These are phyloP conservation scores for Nicotiana obtusifolia DNA, from an alignment of 257 asterid species.

Conservation along the genomic window DNA sequence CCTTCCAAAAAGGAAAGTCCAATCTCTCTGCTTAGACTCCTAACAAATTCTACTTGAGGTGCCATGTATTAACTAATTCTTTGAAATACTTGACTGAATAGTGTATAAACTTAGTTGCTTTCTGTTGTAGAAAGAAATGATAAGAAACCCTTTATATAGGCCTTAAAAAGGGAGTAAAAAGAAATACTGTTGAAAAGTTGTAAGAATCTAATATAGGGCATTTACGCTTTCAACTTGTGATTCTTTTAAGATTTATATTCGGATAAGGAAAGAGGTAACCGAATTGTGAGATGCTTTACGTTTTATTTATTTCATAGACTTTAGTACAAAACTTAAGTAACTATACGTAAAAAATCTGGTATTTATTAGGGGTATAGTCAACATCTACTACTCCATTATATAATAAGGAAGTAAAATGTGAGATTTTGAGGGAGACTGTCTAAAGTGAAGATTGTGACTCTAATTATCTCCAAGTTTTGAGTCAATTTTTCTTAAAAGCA, in stretches of 20 bases:
- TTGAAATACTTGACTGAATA: not conserved
- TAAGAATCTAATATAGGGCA: not conserved
- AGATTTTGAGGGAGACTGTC: not conserved
- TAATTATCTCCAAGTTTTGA: not conserved
- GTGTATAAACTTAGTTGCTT: not conserved
- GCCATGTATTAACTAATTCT: not conserved
- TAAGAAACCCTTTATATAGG: not conserved
- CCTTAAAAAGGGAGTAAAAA: not conserved
- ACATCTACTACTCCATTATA: not conserved
- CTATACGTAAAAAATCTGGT: not conserved
- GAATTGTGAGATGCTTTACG: not conserved
- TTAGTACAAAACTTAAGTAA: not conserved
- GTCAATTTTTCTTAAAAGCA: not conserved
- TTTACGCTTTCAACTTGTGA: not conserved
- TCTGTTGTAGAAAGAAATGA: not conserved
- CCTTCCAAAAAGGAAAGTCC: slow-evolving; percentile 8
- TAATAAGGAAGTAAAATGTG: not conserved
- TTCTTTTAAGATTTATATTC: slow-evolving; percentile 4
- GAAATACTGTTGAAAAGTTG: not conserved
- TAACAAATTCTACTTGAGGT: slow-evolving; percentile 5
- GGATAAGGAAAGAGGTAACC: not conserved
- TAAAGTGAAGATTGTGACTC: not conserved
- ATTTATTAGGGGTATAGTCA: not conserved
- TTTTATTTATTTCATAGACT: not conserved
- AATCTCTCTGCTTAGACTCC: not conserved